Evolutionary conservation across 768 basidiomycete genomes (phyloP), one percentile per base, ranked within the genome.

Genomic region (Amanita brunnescens): DNA sequence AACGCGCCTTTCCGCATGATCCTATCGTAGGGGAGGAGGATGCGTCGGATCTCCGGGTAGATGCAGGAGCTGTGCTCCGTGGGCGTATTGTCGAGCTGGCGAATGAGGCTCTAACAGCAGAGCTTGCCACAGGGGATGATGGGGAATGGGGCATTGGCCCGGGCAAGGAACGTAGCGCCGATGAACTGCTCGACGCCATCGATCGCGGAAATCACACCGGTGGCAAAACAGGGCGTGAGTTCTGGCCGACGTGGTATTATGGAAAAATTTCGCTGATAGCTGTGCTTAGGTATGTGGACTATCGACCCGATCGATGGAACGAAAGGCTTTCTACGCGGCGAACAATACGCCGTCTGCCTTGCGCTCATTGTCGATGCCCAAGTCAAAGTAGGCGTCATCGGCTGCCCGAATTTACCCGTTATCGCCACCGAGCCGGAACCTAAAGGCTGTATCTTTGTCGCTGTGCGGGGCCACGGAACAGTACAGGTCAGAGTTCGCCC

Each of bases 1-100:
- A 67, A 13, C 70, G 71, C 10, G 81, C 84, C 0, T 98, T 96
- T 67, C 95, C 94, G 0, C 58, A 74, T 0, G 93, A 97, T 67
- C 79, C 79, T 7, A 90, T 98, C 61, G 85, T 98, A 34, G 96
- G 94, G 29, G 96, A 99, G 66, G 95, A 99, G 67, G 91, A 96
- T 64, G 85, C 95, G 0, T 72, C 79, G 0, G 89, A 91, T 48
- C 67, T 98, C 16, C 79, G 87, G 6, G 64, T 60, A 1, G 77
- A 74, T 38, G 68, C 69, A 6, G 70, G 70, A 2, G 59, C 54
- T 7, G 60, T 57, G 0, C 67, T 93, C 47, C 62, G 79, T 33
- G 71, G 79, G 21, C 78, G 87, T 38, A 88, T 98, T 54, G 76
- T 90, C 38, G 68, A 77, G 30, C 82, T 99, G 24, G 89, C 92